Conservation (phyloP, 2,329 filamentous ascomycete genomes). For the Dactylonectria macrodidyma region DNA sequence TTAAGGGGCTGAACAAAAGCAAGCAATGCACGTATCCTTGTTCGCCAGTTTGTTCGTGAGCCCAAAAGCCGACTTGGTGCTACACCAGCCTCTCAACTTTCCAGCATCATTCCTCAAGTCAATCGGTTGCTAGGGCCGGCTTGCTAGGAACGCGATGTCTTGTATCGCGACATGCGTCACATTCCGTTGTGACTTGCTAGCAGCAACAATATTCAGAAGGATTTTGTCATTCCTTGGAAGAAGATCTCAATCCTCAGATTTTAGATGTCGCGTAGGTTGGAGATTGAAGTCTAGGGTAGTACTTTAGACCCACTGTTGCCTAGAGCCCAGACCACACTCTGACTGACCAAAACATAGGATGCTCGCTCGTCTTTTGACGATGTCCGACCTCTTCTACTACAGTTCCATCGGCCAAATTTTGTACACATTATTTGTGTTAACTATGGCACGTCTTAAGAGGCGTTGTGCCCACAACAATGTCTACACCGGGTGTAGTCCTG, state of each 20-base stretch:
- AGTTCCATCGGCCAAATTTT: background rate
- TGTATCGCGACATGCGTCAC: no score
- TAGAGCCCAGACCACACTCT: background rate
- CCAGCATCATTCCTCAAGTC: no score
- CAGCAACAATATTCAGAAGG: no score
- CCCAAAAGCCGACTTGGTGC: no score
- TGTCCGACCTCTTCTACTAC: background rate
- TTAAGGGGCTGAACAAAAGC: no score
- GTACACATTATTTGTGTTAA: background rate
- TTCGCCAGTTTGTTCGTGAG: no score
- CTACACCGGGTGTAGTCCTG: slow-evolving; percentile 30
- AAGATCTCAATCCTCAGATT: background rate
- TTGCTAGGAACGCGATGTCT: no score
- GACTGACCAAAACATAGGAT: background rate
- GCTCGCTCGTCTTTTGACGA: background rate
- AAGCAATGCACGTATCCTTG: no score
- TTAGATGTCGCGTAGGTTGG: background rate
- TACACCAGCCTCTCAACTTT: no score
- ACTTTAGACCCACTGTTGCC: slow-evolving; percentile 10
- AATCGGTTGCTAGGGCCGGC: no score
- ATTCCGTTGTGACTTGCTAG: no score
- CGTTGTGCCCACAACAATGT: slow-evolving; percentile 19
- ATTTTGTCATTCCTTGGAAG: no score
- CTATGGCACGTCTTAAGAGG: background rate
- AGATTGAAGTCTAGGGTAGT: background rate